phyloP scores from a whole-genome alignment of 2,329 filamentous ascomycete genomes.

The Stylonectria norvegica region DNA sequence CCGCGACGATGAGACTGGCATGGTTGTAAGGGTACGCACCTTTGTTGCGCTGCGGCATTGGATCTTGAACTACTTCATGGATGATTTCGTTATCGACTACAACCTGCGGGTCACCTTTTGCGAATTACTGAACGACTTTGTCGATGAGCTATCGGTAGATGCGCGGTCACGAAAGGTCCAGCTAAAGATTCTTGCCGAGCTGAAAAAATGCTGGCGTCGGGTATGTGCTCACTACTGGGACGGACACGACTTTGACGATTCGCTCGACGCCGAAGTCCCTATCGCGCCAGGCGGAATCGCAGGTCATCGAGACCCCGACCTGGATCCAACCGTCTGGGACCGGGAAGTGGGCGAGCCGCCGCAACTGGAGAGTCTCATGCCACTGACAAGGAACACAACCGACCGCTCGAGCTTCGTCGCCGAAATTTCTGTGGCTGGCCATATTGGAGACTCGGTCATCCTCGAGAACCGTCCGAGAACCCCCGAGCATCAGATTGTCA shows the following conservation, averaged over 20 bases:
- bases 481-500: conserved; percentile 37
- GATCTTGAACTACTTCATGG: conserved; percentile 96
- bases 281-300: conserved; percentile 74
- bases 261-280: conserved; percentile 59
- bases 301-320: conserved; percentile 54
- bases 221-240: conserved; percentile 92
- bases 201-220: conserved; percentile 96
- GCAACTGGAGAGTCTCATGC: conserved; percentile 41
- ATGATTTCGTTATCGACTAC: conserved; percentile 82
- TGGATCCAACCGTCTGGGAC: conserved; percentile 56
- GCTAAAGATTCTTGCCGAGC: conserved; percentile 83
- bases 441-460: conserved; percentile 45
- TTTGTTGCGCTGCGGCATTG: conserved; percentile 96
- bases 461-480: conserved; percentile 45
- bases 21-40: conserved; percentile 90
- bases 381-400: conserved; percentile 23
- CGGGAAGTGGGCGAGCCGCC: conserved; percentile 42
- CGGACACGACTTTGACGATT: conserved; percentile 61
- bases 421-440: conserved; percentile 45
- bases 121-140: conserved; percentile 68
- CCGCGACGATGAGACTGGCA: conserved; percentile 76
- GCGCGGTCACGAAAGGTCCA: conserved; percentile 48
- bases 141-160: conserved; percentile 51
- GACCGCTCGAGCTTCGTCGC: conserved; percentile 41
- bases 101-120: conserved; percentile 76